Percentiles rank a stretch among this genome's conserved stretches.
phyloP scores from a whole-genome alignment of 176 grass and related monocot species.

The Oryza coarctata region DNA sequence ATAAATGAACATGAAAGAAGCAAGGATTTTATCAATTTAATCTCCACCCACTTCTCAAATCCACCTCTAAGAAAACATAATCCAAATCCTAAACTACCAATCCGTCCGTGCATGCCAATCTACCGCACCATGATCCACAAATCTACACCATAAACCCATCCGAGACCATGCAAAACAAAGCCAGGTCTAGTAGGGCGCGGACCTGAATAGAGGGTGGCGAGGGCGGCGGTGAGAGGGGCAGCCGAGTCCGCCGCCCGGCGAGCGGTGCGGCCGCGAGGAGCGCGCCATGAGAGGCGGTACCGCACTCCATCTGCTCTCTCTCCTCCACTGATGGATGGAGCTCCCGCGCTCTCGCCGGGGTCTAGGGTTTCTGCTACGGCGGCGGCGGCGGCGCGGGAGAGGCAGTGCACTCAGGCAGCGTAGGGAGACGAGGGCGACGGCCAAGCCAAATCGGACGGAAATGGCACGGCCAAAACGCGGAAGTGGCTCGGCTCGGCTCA shows the following conservation, averaged over 20 bases:
- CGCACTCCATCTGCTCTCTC: conserved; percentile 29
- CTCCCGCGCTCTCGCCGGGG: neutral
- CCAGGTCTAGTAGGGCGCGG: neutral
- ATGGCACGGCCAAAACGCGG: neutral
- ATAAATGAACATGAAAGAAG: neutral
- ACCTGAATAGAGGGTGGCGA: conserved; percentile 37
- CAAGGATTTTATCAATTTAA: neutral
- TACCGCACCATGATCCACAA: neutral
- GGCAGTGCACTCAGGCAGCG: neutral
- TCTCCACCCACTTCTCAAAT: neutral
- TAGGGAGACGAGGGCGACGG: neutral
- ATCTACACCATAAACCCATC: neutral
- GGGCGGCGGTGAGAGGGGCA: conserved; percentile 10
- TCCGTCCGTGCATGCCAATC: neutral
- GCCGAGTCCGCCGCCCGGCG: neutral
- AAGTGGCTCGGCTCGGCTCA: neutral
- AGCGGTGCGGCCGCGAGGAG: conserved; percentile 33
- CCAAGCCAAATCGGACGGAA: conserved; percentile 24
- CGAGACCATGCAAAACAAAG: neutral
- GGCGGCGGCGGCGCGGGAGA: neutral
- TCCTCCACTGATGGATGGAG: neutral
- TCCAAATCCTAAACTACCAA: conserved; percentile 5
- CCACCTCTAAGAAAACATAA: neutral
- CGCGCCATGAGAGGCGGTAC: neutral
- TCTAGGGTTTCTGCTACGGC: conserved; percentile 46